These are phyloP conservation scores for carrot (Daucus carota) DNA, from an alignment of 129 eudicot genomes.

Conservation along the genomic window DH1_v3.0 NC_030382.2:50547501-50548000, in stretches of 20 bases:
- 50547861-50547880: conserved; percentile 79
- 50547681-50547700: no score
- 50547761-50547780: conserved; percentile 40
- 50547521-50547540: not conserved
- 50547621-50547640: not conserved
- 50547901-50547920: conserved; percentile 69
- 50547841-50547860: conserved; percentile 38
- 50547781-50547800: conserved; percentile 31
- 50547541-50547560: not conserved
- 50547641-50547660: conserved; percentile 8
- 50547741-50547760: conserved; percentile 32
- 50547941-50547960: conserved; percentile 22
- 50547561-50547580: not conserved
- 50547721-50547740: conserved; percentile 12
- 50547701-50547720: not conserved
- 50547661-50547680: not conserved
- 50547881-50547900: conserved; percentile 53
- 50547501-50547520: not conserved
- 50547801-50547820: conserved; percentile 33
- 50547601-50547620: not conserved
- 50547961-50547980: conserved; percentile 9
- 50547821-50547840: conserved; percentile 44
- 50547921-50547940: conserved; percentile 32
- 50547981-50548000: not conserved
- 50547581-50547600: not conserved